Percentiles rank a stretch among this genome's conserved stretches.
Evolutionary conservation across 208 protist species (phyloP).

Genomic region (Histomonas meleagridis): DNA sequence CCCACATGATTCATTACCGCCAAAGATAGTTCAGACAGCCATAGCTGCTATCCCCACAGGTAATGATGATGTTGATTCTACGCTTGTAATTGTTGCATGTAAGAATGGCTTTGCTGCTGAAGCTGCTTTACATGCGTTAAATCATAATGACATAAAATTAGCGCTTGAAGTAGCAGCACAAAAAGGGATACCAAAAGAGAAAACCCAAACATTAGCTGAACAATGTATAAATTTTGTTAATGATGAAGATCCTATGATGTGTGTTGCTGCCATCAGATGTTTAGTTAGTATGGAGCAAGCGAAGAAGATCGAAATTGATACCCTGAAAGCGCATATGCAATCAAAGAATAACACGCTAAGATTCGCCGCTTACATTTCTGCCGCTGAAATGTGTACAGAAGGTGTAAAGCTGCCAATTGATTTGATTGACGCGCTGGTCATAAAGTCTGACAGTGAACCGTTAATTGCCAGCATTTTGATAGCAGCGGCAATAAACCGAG

Average conservation of each 20-base stretch:
- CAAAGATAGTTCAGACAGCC: neutral
- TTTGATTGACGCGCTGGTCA: neutral
- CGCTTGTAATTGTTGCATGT: neutral
- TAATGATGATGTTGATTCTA: neutral
- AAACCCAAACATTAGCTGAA: neutral
- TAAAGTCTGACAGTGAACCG: neutral
- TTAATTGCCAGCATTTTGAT: neutral
- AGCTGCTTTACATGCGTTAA: neutral
- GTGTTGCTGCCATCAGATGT: neutral
- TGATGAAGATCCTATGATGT: neutral
- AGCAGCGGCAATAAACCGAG: too few relatives aligned
- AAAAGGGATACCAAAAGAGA: neutral
- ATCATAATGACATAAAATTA: neutral
- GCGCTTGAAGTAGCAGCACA: neutral
- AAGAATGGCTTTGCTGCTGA: neutral
- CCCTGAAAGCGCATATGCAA: neutral
- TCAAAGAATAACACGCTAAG: neutral
- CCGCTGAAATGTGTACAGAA: neutral
- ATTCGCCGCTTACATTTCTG: neutral
- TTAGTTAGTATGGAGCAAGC: neutral
- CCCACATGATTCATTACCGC: neutral
- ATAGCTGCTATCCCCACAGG: neutral
- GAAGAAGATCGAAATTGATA: neutral
- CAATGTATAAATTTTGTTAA: neutral
- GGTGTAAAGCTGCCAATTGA: neutral